Conservation (phyloP, 495 filamentous ascomycete species). For the Penicillium pulvis region DNA sequence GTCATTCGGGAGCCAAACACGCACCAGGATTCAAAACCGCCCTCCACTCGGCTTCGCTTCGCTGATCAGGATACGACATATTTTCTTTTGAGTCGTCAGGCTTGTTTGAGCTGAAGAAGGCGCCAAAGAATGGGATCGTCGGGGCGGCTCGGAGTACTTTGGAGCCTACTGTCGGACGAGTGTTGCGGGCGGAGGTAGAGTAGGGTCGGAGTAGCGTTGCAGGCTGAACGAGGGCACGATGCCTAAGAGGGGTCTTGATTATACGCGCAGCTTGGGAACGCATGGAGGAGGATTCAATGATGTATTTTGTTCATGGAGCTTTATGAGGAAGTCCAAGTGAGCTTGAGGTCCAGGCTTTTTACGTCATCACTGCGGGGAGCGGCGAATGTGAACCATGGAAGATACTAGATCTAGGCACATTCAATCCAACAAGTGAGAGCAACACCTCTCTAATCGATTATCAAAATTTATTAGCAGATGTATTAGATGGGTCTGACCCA, state of each 20-base stretch:
- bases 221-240: slow-evolving; percentile 25
- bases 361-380: slow-evolving; percentile 34
- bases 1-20: slow-evolving; percentile 5
- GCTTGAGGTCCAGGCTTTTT: slow-evolving; percentile 8
- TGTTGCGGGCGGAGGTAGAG: slow-evolving; percentile 26
- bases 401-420: background rate
- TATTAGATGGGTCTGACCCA: background rate
- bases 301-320: background rate
- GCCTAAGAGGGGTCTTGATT: slow-evolving; percentile 36
- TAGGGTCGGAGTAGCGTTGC: slow-evolving; percentile 26
- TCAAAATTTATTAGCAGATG: background rate
- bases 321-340: background rate
- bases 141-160: slow-evolving; percentile 61
- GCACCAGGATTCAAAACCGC: slow-evolving; percentile 76
- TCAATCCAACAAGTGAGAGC: background rate
- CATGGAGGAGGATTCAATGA: slow-evolving; percentile 21
- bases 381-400: too few relatives aligned
- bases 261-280: slow-evolving; percentile 48
- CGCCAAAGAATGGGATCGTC: slow-evolving; percentile 73
- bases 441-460: background rate
- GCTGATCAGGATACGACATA: slow-evolving; percentile 81
- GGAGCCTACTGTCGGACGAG: slow-evolving; percentile 36
- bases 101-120: slow-evolving; percentile 68
- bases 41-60: slow-evolving; percentile 82
- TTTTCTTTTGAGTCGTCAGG: slow-evolving; percentile 44